Evolutionary conservation across 2,329 filamentous ascomycete species (phyloP).

Genomic region (Huntiella abstrusa): DNA sequence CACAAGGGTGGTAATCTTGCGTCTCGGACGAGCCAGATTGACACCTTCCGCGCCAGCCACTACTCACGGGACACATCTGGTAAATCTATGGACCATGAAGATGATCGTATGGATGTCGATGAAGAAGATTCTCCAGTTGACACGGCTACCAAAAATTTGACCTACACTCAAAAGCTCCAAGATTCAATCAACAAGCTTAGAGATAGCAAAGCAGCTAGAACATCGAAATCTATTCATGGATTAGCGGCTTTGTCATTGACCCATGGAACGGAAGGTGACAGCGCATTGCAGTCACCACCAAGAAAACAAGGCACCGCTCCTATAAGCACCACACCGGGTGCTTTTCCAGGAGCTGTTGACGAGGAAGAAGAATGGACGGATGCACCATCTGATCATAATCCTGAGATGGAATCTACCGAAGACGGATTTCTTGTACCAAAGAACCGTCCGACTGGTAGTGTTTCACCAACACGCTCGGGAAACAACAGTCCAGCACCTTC

Average conservation of each 20-base stretch:
- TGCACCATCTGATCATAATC: conserved; percentile 20
- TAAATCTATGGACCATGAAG: conserved; percentile 39
- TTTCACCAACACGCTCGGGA: conserved; percentile 18
- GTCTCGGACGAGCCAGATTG: conserved; percentile 62
- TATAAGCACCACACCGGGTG: conserved; percentile 31
- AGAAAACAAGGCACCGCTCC: conserved; percentile 15
- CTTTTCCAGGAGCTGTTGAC: conserved; percentile 28
- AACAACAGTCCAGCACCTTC: conserved; percentile 27
- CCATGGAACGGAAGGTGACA: neutral
- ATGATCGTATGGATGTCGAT: conserved; percentile 33
- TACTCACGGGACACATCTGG: conserved; percentile 56
- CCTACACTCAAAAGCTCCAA: conserved; percentile 81
- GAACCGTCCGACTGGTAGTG: conserved; percentile 17
- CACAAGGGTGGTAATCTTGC: conserved; percentile 64
- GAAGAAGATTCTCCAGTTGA: conserved; percentile 22
- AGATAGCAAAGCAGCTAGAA: conserved; percentile 28
- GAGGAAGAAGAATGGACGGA: conserved; percentile 47
- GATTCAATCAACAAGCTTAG: conserved; percentile 71
- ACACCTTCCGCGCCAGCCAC: conserved; percentile 53
- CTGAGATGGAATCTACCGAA: conserved; percentile 6
- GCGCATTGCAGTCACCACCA: conserved; percentile 11
- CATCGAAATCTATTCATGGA: conserved; percentile 29
- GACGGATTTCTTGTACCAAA: conserved; percentile 23
- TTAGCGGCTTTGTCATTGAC: conserved; percentile 12
- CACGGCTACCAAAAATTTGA: conserved; percentile 42